A percentile compares a stretch with the other conserved stretches of the same genome.
Evolutionary conservation across 2,329 filamentous ascomycete genomes (phyloP).

Genomic region (Pleurostoma richardsiae): DNA sequence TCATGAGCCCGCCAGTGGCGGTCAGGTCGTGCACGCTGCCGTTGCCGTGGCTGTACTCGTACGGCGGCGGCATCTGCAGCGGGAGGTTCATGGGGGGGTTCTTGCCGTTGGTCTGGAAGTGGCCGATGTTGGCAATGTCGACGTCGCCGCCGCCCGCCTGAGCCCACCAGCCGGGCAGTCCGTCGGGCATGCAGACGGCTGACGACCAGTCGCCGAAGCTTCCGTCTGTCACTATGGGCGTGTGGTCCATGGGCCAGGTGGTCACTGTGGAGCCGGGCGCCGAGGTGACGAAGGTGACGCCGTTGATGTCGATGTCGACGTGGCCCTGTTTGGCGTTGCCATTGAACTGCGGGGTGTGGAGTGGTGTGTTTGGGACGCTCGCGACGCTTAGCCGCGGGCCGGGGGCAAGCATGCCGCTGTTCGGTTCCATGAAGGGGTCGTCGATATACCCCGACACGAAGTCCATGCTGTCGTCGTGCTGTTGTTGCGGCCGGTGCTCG

Average conservation of each 20-base stretch:
- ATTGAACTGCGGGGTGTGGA: slow-evolving; percentile 29
- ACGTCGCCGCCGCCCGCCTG: slow-evolving; percentile 1
- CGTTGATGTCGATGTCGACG: slow-evolving; percentile 9
- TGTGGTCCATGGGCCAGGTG: too few species aligned
- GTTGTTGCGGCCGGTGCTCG: too few species aligned
- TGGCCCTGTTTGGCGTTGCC: slow-evolving; percentile 10
- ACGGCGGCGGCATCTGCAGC: slow-evolving; percentile 7
- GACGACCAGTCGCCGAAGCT: too few species aligned
- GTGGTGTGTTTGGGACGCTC: slow-evolving; percentile 26
- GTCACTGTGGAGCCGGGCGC: neutral
- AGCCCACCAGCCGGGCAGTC: too few species aligned
- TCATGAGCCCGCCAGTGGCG: slow-evolving; percentile 36
- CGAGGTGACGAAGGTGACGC: slow-evolving; percentile 2
- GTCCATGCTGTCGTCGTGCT: too few species aligned
- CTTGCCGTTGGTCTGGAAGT: neutral
- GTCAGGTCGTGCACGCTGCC: slow-evolving; percentile 18
- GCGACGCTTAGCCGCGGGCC: slow-evolving; percentile 5
- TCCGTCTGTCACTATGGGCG: too few species aligned
- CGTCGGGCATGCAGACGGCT: too few species aligned
- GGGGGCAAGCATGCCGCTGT: slow-evolving; percentile 4
- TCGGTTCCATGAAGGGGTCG: slow-evolving; percentile 20
- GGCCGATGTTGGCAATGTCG: slow-evolving; percentile 2
- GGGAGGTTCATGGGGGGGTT: slow-evolving; percentile 8
- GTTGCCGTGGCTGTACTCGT: slow-evolving; percentile 4
- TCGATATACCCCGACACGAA: slow-evolving; percentile 19